Conservation (phyloP, 768 basidiomycete species). For the Trametes cubensis region DNA sequence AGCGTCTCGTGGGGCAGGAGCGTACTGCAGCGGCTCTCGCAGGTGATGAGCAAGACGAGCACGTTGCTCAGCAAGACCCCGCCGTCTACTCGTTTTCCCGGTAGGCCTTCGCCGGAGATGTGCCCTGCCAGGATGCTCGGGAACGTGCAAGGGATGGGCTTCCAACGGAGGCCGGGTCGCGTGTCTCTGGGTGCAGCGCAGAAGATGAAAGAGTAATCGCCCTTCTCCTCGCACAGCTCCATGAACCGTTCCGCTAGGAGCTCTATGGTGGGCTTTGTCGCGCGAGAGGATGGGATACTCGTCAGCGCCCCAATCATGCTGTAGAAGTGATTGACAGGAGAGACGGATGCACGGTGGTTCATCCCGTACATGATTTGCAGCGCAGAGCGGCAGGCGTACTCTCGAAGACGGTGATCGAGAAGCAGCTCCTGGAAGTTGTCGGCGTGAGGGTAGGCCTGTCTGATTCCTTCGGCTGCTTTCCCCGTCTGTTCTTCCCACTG, state of each 20-base stretch:
- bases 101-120: neutral
- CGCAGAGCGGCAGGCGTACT: slow-evolving; percentile 22
- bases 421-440: slow-evolving; percentile 26
- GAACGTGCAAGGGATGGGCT: slow-evolving; percentile 11
- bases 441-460: slow-evolving; percentile 16
- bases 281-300: slow-evolving; percentile 12
- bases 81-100: neutral
- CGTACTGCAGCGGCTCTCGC: neutral
- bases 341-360: slow-evolving; percentile 6
- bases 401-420: slow-evolving; percentile 12
- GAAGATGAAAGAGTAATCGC: slow-evolving; percentile 31
- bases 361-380: slow-evolving; percentile 22
- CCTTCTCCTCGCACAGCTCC: slow-evolving; percentile 26
- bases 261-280: slow-evolving; percentile 21
- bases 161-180: slow-evolving; percentile 17
- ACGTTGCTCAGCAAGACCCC: slow-evolving; percentile 8
- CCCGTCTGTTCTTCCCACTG: neutral
- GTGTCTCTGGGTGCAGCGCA: slow-evolving; percentile 14
- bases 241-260: slow-evolving; percentile 24
- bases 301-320: slow-evolving; percentile 27
- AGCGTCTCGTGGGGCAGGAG: neutral
- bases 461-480: neutral
- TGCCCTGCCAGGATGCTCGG: slow-evolving; percentile 9
- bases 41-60: neutral
- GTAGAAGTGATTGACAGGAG: slow-evolving; percentile 26